These are phyloP conservation scores for Dovyalis caffra DNA, from an alignment of 345 rosid species.

Conservation along the genomic window DNA sequence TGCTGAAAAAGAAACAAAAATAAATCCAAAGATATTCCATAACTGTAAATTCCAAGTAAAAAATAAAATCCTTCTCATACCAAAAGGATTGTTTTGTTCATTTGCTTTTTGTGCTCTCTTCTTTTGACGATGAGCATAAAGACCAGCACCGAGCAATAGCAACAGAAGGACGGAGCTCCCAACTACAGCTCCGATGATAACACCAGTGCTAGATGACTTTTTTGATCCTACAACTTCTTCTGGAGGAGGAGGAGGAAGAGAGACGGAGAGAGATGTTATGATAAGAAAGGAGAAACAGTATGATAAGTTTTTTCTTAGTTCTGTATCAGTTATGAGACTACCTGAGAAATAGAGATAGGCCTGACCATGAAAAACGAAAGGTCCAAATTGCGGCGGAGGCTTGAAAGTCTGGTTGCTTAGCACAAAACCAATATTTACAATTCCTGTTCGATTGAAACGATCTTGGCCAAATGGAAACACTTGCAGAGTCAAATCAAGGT, in stretches of 20 bases:
- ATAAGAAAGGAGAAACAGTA: background rate
- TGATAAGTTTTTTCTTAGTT: background rate
- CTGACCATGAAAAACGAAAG: slow-evolving; percentile 47
- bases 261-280: background rate
- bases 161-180: slow-evolving; percentile 53
- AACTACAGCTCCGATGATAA: slow-evolving; percentile 67
- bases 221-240: slow-evolving; percentile 22
- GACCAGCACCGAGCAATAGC: slow-evolving; percentile 55
- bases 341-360: slow-evolving; percentile 47
- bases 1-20: slow-evolving; percentile 34
- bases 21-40: background rate
- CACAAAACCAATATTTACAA: slow-evolving; percentile 43
- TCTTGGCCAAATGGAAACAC: slow-evolving; percentile 55
- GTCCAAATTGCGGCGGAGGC: slow-evolving; percentile 61
- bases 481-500: slow-evolving; percentile 43
- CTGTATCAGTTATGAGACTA: slow-evolving; percentile 21
- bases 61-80: slow-evolving; percentile 28
- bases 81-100: slow-evolving; percentile 63
- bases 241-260: slow-evolving; percentile 11
- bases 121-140: slow-evolving; percentile 70
- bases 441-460: slow-evolving; percentile 45
- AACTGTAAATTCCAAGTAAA: background rate
- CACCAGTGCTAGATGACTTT: slow-evolving; percentile 43
- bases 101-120: slow-evolving; percentile 68
- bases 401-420: slow-evolving; percentile 63